These are phyloP conservation scores for Pezizomycotina sp. DNA, from an alignment of 2,329 filamentous ascomycete species.

Conservation along the genomic window DNA sequence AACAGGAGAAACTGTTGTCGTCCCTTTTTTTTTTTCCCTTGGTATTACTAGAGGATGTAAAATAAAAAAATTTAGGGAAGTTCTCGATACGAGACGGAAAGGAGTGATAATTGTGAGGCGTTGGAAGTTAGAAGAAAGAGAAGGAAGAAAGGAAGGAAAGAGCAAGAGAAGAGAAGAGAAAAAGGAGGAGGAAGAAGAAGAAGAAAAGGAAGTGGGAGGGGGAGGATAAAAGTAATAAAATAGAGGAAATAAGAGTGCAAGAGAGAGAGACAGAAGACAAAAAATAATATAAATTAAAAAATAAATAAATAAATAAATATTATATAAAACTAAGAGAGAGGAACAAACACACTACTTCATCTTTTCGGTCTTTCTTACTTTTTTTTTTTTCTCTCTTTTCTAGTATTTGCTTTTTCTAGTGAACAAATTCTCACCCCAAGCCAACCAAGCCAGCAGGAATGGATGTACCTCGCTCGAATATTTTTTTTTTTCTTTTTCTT, in stretches of 20 bases:
- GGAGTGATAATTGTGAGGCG: not conserved
- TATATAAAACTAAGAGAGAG: not conserved
- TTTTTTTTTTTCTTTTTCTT: conserved; percentile 7
- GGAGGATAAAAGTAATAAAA: not conserved
- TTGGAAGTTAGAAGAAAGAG: not conserved
- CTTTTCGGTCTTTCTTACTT: conserved; percentile 14
- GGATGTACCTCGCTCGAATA: conserved; percentile 13
- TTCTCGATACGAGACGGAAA: not conserved
- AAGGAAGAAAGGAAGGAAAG: not conserved
- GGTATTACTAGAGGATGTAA: not conserved
- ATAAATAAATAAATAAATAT: not conserved
- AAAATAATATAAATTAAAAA: not conserved
- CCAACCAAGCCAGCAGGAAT: conserved; percentile 13
- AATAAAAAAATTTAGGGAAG: not conserved
- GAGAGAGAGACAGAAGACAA: not conserved
- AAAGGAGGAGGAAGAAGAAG: not conserved
- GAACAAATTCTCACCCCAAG: conserved; percentile 18
- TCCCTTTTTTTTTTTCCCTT: too few relatives aligned
- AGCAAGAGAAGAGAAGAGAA: not conserved
- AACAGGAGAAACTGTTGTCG: not conserved
- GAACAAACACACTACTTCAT: not conserved
- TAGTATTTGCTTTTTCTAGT: conserved; percentile 19
- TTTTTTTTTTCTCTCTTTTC: not conserved
- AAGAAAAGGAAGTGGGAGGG: not conserved
- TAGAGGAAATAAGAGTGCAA: not conserved